Evolutionary conservation across 352 stramenopile genomes (phyloP), one percentile per base, ranked within the genome.

Genomic region (Pythium insidiosum): DNA sequence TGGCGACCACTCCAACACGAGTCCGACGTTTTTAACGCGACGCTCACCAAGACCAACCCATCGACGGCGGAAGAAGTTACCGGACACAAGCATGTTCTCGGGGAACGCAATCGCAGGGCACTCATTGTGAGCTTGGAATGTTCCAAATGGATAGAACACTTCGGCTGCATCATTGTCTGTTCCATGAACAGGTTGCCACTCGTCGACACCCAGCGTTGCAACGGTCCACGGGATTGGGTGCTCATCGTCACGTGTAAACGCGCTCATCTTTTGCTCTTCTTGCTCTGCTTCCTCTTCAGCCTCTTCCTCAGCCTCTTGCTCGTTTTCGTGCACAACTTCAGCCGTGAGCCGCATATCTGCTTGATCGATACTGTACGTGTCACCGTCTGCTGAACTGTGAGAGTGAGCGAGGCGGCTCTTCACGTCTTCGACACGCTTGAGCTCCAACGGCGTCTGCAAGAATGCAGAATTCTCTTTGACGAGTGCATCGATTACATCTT

Each of bases 211-310:
- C 16, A 93, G 52, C 24, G 84, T 53, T 11, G 41, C 55, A 0
- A 79, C 61, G 6, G 53, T 69, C 86, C 86, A 96, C 11, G 81
- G 79, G 23, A 90, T 84, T 18, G 80, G 83, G 36, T 90, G 72
- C 49, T 95, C 84, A 25, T 95, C 84, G 47, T 95, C 82, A 38
- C 84, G 80, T 12, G 81, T 89, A 51, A 92, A 96, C 25, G 79
- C 78, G 39, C 79, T 95, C 85, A 95, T 95, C 50, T 95, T 92
- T 45, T 95, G 82, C 42, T 95, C 83, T 43, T 93, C 81, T 38
- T 93, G 80, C 53, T 95, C 79, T n/a, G 77, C 78, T 66, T 92
- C 80, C 50, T 95, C 81, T 50, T 90, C 82, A 0, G 81, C 81
- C 50, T 93, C 79, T 69, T 91, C 84, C 56, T 94, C 83, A 1